Conservation (phyloP, 2,329 filamentous ascomycete genomes). For the Myriosclerotinia curreyana region DNA sequence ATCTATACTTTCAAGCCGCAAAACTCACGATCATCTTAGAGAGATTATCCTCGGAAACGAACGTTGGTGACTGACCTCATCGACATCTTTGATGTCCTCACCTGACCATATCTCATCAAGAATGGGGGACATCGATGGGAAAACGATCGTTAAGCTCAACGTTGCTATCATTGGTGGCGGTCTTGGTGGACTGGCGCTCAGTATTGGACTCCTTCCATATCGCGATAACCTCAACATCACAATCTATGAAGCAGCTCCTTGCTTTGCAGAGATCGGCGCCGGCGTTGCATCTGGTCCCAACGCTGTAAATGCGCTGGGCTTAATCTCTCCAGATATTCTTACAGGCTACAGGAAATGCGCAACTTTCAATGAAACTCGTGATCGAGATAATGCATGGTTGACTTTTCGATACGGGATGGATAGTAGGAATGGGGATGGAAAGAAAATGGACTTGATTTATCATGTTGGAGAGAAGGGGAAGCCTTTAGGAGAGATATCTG, state of each 20-base stretch:
- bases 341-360: slow-evolving; percentile 25
- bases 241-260: slow-evolving; percentile 29
- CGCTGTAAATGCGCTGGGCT: slow-evolving; percentile 23
- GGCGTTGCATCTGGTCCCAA: slow-evolving; percentile 30
- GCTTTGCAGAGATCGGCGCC: slow-evolving; percentile 30
- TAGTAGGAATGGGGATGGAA: background rate
- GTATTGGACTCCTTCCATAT: slow-evolving; percentile 25
- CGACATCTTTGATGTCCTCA: too few relatives aligned
- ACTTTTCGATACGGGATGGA: slow-evolving; percentile 17
- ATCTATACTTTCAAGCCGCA: background rate
- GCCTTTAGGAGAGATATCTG: background rate
- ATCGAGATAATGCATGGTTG: slow-evolving; percentile 29
- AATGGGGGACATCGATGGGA: background rate
- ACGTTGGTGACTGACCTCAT: too few relatives aligned
- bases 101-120: background rate
- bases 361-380: slow-evolving; percentile 27
- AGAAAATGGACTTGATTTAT: background rate
- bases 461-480: slow-evolving; percentile 4
- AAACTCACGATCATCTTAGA: too few relatives aligned
- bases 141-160: background rate
- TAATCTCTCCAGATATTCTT: slow-evolving; percentile 26
- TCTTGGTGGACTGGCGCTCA: slow-evolving; percentile 28
- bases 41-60: too few relatives aligned
- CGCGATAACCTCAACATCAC: slow-evolving; percentile 18
- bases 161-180: slow-evolving; percentile 33